These are phyloP conservation scores for Trichoderma afroharzianum DNA, from an alignment of 2,329 filamentous ascomycete genomes.

Conservation along the genomic window DNA sequence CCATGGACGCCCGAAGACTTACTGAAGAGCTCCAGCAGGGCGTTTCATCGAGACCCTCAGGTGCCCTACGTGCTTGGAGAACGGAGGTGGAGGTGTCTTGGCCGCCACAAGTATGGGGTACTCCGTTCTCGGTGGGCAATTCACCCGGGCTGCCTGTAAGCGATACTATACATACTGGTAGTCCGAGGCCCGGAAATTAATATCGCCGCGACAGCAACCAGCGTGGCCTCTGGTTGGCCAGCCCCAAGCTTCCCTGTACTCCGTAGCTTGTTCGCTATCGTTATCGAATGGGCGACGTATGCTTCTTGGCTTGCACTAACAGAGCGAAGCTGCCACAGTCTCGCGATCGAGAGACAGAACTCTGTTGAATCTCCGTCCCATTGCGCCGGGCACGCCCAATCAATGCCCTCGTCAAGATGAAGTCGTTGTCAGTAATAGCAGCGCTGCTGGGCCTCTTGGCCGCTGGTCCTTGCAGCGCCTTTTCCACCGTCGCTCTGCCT, in stretches of 20 bases:
- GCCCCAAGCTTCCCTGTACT: constrained; percentile 24
- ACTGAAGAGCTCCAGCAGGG: background rate
- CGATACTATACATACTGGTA: too few relatives aligned
- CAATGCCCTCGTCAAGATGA: constrained; percentile 39
- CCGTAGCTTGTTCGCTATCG: constrained; percentile 22
- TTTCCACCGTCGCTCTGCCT: constrained; percentile 58
- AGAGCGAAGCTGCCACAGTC: constrained; percentile 19
- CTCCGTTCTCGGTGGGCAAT: background rate
- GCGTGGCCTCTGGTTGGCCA: constrained; percentile 27
- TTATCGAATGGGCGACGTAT: constrained; percentile 36
- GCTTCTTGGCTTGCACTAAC: constrained; percentile 29
- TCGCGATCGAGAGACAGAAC: constrained; percentile 17
- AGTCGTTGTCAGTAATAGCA: constrained; percentile 48
- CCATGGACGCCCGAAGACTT: background rate
- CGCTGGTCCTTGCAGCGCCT: constrained; percentile 40
- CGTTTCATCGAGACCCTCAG: background rate
- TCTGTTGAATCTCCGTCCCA: constrained; percentile 18
- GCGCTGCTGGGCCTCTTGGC: constrained; percentile 58
- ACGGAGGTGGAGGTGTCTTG: background rate
- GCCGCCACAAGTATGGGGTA: background rate
- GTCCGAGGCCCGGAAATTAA: constrained; percentile 11
- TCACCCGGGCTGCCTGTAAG: background rate
- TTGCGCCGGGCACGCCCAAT: constrained; percentile 28
- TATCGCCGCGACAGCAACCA: constrained; percentile 8
- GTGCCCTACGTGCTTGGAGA: background rate